Base-by-base conservation (phyloP, 2,329 filamentous ascomycete species). In the Alternaria longipes region DNA sequence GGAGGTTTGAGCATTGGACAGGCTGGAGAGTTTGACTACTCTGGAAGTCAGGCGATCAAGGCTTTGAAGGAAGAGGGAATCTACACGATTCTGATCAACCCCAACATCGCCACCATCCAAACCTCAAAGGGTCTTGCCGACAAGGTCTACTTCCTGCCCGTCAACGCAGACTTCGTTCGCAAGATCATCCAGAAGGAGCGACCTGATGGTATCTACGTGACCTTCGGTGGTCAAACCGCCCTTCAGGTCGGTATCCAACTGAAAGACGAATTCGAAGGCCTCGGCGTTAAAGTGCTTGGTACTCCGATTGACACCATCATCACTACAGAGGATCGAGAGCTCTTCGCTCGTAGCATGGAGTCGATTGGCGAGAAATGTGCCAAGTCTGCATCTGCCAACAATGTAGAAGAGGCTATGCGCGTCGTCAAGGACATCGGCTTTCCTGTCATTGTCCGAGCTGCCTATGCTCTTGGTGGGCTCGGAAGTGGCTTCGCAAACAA, bases 11-110 rank as follows among this genome's bases (percentile, higher is more conserved):
- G 92, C 80, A 99, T 99, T 79, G 95, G 95, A 14, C 95, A 99
- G 80, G 95, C 95, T 67, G 95, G 95, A 80, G 95, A 99, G 80
- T 99, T 99, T 70, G 95, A 99, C 79, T 99, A 99, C 84, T 98
- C 95, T 55, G 95, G 95, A 65, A 96, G 92, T 80, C 95, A 99
- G 81, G 95, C 94, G 46, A 98, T 99, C 85, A 99, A 99, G 84
- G 95, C 95, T 38, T 79, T 99, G 72, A 98, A 98, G 82, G 91
- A 98, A 79, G 95, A 98, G 81, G 94, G 94, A 63, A 97, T 98
- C 73, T 98, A 97, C 84, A 97, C 95, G 3, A 90, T 99, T 66
- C 85, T 99, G 65, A 98, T 99, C 86, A 99, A 99, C 83, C 95
- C 95, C 59, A 99, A 99, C 79, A 98, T 99, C 78, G 95, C 95